phyloP scores from a whole-genome alignment of 202 grass and related monocot species.

The Eragrostis tef region DNA sequence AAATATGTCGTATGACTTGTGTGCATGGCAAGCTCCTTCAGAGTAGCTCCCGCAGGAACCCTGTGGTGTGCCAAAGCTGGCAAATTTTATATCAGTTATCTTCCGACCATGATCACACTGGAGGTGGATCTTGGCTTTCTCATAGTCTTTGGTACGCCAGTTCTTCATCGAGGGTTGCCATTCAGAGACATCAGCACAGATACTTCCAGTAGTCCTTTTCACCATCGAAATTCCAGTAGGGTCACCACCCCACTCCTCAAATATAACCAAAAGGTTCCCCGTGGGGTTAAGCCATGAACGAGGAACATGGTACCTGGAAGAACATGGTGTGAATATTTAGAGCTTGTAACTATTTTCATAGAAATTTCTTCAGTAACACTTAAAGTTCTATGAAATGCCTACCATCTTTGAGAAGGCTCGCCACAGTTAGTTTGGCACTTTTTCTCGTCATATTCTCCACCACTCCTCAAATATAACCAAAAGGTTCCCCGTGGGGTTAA shows the following conservation, averaged over 20 bases:
- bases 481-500: conserved; percentile 92
- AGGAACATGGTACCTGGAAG: conserved; percentile 89
- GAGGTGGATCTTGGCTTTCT: conserved; percentile 77
- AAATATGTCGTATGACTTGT: conserved; percentile 91
- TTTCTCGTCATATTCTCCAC: conserved; percentile 72
- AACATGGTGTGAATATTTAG: conserved; percentile 45
- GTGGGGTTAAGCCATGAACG: conserved; percentile 95
- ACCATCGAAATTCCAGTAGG: conserved; percentile 72
- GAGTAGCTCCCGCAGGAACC: conserved; percentile 78
- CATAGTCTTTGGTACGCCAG: conserved; percentile 79
- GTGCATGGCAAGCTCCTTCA: conserved; percentile 88
- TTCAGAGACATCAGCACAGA: conserved; percentile 92
- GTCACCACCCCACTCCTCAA: conserved; percentile 95
- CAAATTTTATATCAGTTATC: conserved; percentile 87
- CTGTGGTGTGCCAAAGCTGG: conserved; percentile 92
- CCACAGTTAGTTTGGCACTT: conserved; percentile 95
- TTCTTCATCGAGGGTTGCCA: conserved; percentile 96
- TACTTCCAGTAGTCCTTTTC: conserved; percentile 71
- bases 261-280: conserved; percentile 88
- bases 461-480: conserved; percentile 95
- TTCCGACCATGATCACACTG: conserved; percentile 73
- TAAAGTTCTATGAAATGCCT: conserved; percentile 21
- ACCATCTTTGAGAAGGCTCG: conserved; percentile 95
- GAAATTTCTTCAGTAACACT: conserved; percentile 1
- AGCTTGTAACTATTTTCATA: conserved; percentile 23